Evolutionary conservation across 441 rosid species (phyloP).

Genomic region (Raphanus hybrid): DNA sequence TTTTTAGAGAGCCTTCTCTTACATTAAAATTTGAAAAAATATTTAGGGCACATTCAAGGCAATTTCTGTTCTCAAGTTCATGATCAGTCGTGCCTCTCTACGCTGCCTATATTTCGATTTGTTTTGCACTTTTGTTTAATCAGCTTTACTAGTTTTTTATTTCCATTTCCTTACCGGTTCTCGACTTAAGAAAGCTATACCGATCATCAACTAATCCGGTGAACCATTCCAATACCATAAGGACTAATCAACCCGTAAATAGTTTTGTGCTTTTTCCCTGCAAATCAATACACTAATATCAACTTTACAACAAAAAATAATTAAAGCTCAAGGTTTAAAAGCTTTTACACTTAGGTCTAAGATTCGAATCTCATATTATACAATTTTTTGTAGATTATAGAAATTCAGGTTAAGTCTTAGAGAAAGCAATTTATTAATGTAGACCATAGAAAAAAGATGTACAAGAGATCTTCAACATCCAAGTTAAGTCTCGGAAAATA

Average conservation of each 20-base stretch:
- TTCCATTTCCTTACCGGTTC: not conserved
- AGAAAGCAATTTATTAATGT: too few species aligned
- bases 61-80: slow-evolving; percentile 19
- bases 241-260: not conserved
- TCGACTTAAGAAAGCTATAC: not conserved
- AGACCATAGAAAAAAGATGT: too few species aligned
- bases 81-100: slow-evolving; percentile 15
- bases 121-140: not conserved
- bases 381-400: too few species aligned
- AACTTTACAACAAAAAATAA: too few species aligned
- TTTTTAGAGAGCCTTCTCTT: slow-evolving; percentile 38
- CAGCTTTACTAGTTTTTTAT: not conserved
- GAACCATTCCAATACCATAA: not conserved
- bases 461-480: too few species aligned
- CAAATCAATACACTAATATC: not conserved
- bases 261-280: not conserved
- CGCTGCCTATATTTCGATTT: slow-evolving; percentile 6
- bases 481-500: too few species aligned
- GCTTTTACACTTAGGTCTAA: too few species aligned
- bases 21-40: not conserved
- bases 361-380: too few species aligned
- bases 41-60: slow-evolving; percentile 2
- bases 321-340: too few species aligned
- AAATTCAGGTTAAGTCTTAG: too few species aligned
- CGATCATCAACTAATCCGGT: not conserved